Evolutionary conservation across 371 early-diverging fungal species (phyloP).

Genomic region (Syncephalastrum sp.): DNA sequence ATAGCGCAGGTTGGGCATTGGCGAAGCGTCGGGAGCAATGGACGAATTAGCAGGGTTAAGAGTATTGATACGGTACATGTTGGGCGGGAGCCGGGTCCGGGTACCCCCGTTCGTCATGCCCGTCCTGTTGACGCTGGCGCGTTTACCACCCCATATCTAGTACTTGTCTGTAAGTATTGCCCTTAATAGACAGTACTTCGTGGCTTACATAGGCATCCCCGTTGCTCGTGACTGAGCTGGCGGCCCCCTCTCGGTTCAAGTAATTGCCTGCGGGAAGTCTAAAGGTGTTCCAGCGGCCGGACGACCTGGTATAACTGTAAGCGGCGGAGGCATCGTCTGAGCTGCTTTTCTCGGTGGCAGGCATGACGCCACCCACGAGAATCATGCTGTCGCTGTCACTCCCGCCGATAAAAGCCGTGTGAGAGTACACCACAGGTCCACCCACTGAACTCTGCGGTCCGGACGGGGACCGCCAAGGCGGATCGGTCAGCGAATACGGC

Average conservation of each 20-base stretch:
- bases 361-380: slow-evolving; percentile 37
- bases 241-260: slow-evolving; percentile 38
- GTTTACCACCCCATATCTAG: slow-evolving; percentile 47
- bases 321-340: slow-evolving; percentile 27
- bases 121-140: slow-evolving; percentile 8
- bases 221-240: slow-evolving; percentile 22
- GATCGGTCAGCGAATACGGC: slow-evolving; percentile 28
- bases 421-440: slow-evolving; percentile 40
- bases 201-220: slow-evolving; percentile 39
- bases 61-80: slow-evolving; percentile 35
- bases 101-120: too few species aligned
- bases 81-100: slow-evolving; percentile 11
- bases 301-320: slow-evolving; percentile 33
- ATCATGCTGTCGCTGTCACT: slow-evolving; percentile 30
- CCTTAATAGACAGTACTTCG: not conserved
- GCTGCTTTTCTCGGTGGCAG: slow-evolving; percentile 12
- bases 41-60: slow-evolving; percentile 28
- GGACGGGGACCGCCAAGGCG: slow-evolving; percentile 40
- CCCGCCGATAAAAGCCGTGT: slow-evolving; percentile 35
- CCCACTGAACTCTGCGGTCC: slow-evolving; percentile 38
- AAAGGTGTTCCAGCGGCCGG: slow-evolving; percentile 38
- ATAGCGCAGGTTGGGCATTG: slow-evolving; percentile 28
- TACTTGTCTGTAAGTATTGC: not conserved
- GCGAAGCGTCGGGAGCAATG: slow-evolving; percentile 4
- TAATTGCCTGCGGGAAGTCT: slow-evolving; percentile 30